Conservation (phyloP, 2,329 filamentous ascomycete genomes). For the Didymellaceae sp. region DNA sequence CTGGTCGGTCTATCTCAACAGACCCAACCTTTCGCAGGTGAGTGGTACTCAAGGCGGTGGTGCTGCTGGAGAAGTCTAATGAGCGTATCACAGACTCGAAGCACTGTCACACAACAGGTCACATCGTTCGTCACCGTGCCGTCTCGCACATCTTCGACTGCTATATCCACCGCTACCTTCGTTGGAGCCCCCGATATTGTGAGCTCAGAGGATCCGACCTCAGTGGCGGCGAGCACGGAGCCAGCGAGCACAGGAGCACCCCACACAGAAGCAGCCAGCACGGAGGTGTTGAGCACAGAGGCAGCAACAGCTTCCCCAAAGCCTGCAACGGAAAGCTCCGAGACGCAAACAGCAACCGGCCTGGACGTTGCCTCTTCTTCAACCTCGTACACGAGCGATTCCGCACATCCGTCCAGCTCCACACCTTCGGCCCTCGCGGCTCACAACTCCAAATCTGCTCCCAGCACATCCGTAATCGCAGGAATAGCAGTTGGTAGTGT, state of each 20-base stretch:
- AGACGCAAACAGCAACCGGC: background rate
- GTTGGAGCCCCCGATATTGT: background rate
- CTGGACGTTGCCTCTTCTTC: background rate
- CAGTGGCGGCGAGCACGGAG: background rate
- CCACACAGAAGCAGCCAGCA: no score
- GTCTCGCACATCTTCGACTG: background rate
- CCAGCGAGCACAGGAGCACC: background rate
- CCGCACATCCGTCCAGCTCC: background rate
- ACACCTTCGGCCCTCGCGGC: background rate
- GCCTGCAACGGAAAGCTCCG: background rate
- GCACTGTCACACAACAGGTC: background rate
- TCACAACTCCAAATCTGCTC: background rate
- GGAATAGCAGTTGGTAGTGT: constrained; percentile 26
- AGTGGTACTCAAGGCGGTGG: background rate
- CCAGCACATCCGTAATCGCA: constrained; percentile 22
- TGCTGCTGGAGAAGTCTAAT: no score
- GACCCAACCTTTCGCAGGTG: background rate
- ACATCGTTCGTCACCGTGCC: background rate
- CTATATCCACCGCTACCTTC: background rate
- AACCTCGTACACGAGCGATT: background rate
- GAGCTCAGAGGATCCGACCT: no score
- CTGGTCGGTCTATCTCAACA: background rate
- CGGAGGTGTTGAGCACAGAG: no score
- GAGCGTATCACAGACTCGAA: background rate
- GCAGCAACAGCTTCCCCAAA: no score